These are phyloP conservation scores for Aspergillus cejpii DNA, from an alignment of 2,329 filamentous ascomycete species.

Conservation along the genomic window DNA sequence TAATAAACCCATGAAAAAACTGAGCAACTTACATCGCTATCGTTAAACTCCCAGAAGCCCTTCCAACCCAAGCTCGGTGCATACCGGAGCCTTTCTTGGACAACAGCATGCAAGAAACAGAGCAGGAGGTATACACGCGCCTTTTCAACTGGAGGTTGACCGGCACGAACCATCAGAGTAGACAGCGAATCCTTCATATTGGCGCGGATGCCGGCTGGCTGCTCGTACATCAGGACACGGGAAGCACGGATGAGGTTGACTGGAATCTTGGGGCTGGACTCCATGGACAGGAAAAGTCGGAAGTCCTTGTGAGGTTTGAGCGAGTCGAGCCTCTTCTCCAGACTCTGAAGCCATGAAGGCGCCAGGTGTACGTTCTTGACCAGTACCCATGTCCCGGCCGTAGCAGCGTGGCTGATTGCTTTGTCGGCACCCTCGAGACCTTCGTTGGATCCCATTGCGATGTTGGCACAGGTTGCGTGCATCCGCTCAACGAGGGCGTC, in stretches of 20 bases:
- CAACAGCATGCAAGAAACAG: conserved; percentile 89
- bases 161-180: conserved; percentile 66
- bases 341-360: conserved; percentile 89
- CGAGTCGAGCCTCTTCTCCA: conserved; percentile 93
- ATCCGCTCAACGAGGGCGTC: conserved; percentile 85
- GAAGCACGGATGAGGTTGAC: conserved; percentile 92
- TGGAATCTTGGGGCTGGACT: conserved; percentile 91
- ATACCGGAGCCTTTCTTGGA: conserved; percentile 90
- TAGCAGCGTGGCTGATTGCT: conserved; percentile 85
- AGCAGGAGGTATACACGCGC: conserved; percentile 82
- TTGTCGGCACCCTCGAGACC: conserved; percentile 88
- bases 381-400: conserved; percentile 89
- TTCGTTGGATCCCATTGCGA: conserved; percentile 98
- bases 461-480: conserved; percentile 81
- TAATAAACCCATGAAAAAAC: no score
- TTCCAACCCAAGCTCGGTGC: conserved; percentile 94
- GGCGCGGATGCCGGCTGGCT: conserved; percentile 88
- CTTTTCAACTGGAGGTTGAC: conserved; percentile 82
- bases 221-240: conserved; percentile 93
- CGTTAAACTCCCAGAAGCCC: conserved; percentile 99
- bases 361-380: conserved; percentile 98
- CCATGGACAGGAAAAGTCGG: conserved; percentile 95
- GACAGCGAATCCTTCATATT: conserved; percentile 98
- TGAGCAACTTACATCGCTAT: conserved; percentile 88
- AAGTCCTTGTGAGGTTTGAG: conserved; percentile 92